A percentile compares a stretch with the other conserved stretches of the same genome.
Conservation (phyloP, 1,284 basidiomycete species). For the Xerocomus amazonicus region DNA sequence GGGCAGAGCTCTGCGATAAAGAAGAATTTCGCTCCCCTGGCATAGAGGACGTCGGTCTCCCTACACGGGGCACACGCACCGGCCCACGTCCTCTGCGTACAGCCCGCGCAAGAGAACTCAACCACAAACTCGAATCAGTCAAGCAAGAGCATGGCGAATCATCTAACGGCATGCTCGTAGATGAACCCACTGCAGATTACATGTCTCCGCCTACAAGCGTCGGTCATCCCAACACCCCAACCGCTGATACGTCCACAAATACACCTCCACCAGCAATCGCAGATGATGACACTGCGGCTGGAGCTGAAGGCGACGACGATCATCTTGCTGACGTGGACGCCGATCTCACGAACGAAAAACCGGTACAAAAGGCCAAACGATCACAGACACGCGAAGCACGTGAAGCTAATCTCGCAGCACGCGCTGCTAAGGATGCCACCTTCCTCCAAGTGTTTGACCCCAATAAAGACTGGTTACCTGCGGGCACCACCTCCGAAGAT, state of each 20-base stretch:
- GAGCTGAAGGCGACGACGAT: conserved; percentile 15
- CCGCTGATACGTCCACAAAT: conserved; percentile 2
- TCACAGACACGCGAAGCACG: conserved; percentile 47
- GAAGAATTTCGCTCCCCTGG: conserved; percentile 67
- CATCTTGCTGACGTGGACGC: conserved; percentile 7
- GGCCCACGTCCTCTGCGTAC: conserved; percentile 25
- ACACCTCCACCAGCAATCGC: conserved; percentile 4
- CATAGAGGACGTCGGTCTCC: conserved; percentile 61
- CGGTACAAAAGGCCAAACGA: conserved; percentile 44
- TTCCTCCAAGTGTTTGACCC: conserved; percentile 75
- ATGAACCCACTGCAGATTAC: conserved; percentile 11
- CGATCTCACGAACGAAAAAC: conserved; percentile 32
- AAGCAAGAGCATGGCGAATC: conserved; percentile 35
- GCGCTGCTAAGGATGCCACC: conserved; percentile 50
- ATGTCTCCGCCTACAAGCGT: conserved; percentile 32
- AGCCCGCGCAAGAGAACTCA: conserved; percentile 15
- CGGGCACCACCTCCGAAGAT: conserved; percentile 63
- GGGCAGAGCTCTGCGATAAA: conserved; percentile 77
- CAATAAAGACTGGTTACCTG: conserved; percentile 72
- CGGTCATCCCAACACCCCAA: conserved; percentile 21
- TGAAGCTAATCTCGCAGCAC: conserved; percentile 52
- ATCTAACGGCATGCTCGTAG: conserved; percentile 7
- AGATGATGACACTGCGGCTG: conserved; percentile 7
- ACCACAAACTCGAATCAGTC: conserved; percentile 21
- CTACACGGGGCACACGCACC: conserved; percentile 42